A percentile compares a stretch with the other conserved stretches of the same genome.
Conservation (phyloP, 2,329 filamentous ascomycete species). For the Calonectria montana region DNA sequence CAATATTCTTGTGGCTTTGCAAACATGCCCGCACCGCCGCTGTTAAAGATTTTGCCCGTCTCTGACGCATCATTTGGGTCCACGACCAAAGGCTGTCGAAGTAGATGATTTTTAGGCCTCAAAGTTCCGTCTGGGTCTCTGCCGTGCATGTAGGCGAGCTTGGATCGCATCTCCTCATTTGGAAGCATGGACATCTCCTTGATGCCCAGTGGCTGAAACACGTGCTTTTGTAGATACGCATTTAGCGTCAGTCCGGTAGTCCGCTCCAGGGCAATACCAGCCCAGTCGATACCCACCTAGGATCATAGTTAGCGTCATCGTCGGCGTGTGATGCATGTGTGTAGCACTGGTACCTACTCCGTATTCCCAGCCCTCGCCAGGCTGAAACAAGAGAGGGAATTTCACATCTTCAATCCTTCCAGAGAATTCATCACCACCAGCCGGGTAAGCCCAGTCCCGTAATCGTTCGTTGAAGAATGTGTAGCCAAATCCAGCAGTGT, state of each 20-base stretch:
- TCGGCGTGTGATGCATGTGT: not conserved
- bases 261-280: constrained; percentile 60
- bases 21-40: constrained; percentile 72
- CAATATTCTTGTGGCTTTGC: constrained; percentile 70
- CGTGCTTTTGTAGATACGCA: constrained; percentile 60
- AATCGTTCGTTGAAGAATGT: constrained; percentile 64
- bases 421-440: constrained; percentile 68
- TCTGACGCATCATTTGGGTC: constrained; percentile 52
- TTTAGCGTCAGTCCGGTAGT: constrained; percentile 56
- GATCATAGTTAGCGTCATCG: not conserved
- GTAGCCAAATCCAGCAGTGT: constrained; percentile 69
- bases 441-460: constrained; percentile 58
- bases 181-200: constrained; percentile 68
- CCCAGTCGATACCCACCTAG: constrained; percentile 66
- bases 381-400: constrained; percentile 70
- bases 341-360: constrained; percentile 59
- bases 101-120: constrained; percentile 59
- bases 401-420: constrained; percentile 63
- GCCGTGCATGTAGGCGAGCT: constrained; percentile 68
- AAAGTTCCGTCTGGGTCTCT: constrained; percentile 58
- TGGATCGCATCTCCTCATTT: constrained; percentile 61
- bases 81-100: constrained; percentile 56
- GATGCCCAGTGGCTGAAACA: constrained; percentile 61
- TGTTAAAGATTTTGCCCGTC: constrained; percentile 60
- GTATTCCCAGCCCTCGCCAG: constrained; percentile 73